Evolutionary conservation across 2,329 filamentous ascomycete species (phyloP).

Genomic region (Podosphaera leucotricha): DNA sequence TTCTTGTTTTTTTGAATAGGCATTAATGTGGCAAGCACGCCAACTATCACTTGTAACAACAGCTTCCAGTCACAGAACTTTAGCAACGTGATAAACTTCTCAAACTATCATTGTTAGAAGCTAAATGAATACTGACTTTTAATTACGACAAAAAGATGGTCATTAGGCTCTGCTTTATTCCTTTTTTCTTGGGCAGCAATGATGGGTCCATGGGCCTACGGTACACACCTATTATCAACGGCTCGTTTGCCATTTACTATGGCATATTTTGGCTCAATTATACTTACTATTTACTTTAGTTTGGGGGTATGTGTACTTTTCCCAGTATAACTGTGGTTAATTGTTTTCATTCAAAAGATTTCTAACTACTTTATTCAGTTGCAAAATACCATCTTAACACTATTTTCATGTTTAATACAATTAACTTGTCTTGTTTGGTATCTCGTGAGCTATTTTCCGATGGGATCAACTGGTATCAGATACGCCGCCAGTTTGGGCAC

Average conservation of each 20-base stretch:
- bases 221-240: constrained; percentile 62
- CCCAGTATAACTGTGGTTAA: not conserved
- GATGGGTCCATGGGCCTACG: constrained; percentile 72
- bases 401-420: constrained; percentile 65
- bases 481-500: constrained; percentile 72
- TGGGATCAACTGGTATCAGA: constrained; percentile 74
- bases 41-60: not conserved
- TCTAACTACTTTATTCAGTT: constrained; percentile 29
- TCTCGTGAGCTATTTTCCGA: constrained; percentile 89
- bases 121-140: constrained; percentile 9
- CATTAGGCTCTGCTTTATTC: constrained; percentile 75
- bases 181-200: constrained; percentile 79
- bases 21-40: not conserved
- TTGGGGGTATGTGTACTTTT: constrained; percentile 47
- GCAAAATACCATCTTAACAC: constrained; percentile 60
- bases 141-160: constrained; percentile 44
- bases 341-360: not conserved
- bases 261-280: constrained; percentile 85
- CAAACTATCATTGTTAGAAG: not conserved
- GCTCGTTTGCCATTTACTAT: constrained; percentile 77
- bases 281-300: constrained; percentile 73
- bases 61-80: not conserved
- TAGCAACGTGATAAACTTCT: not conserved
- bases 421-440: constrained; percentile 75
- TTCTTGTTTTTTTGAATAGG: not conserved